Conservation (phyloP, 192 early-diverging fungal genomes). For the Phlyctochytrium arcticum region DNA sequence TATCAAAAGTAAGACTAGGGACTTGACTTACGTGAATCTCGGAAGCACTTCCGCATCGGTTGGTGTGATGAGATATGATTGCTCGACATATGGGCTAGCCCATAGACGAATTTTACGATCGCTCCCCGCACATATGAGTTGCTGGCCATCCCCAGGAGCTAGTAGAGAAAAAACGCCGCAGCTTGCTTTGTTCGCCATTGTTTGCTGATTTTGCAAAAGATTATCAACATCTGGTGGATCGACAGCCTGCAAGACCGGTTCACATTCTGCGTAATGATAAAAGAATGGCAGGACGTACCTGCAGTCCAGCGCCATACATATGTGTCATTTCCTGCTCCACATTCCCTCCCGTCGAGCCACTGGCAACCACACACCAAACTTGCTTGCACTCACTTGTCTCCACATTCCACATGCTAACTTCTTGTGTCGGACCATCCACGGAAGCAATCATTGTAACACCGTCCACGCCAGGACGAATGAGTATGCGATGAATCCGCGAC, state of each 20-base stretch:
- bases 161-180: neutral
- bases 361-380: conserved; percentile 58
- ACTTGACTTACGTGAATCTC: conserved; percentile 58
- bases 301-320: conserved; percentile 39
- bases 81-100: conserved; percentile 64
- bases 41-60: conserved; percentile 54
- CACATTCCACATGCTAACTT: conserved; percentile 81
- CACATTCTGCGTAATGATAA: neutral
- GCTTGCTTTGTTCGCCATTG: neutral
- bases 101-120: conserved; percentile 88
- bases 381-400: conserved; percentile 64
- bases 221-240: conserved; percentile 14
- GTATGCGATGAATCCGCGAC: conserved; percentile 49
- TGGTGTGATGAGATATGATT: conserved; percentile 71
- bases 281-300: conserved; percentile 24
- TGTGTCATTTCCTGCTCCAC: conserved; percentile 33
- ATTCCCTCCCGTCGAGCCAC: conserved; percentile 1
- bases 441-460: conserved; percentile 48
- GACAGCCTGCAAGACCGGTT: neutral
- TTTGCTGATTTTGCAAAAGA: neutral
- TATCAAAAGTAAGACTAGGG: too few relatives aligned
- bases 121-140: conserved; percentile 72
- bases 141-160: conserved; percentile 38
- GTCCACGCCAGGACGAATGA: neutral
- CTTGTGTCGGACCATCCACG: conserved; percentile 59